Evolutionary conservation across 768 basidiomycete species (phyloP).

Genomic region (Suillus fuscotomentosus): DNA sequence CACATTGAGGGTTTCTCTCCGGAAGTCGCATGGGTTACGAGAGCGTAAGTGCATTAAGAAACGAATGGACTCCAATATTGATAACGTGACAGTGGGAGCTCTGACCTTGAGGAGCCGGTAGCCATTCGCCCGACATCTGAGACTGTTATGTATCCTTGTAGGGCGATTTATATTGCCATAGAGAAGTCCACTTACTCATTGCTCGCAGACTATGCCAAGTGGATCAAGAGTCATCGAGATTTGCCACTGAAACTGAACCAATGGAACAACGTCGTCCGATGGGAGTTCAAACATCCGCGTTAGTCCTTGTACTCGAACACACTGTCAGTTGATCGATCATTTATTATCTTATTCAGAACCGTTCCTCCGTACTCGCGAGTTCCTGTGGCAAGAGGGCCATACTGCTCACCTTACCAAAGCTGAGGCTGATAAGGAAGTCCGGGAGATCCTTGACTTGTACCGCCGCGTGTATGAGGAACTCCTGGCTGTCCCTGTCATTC

Average conservation of each 20-base stretch:
- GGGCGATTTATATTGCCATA: constrained; percentile 24
- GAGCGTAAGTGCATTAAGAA: constrained; percentile 62
- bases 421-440: constrained; percentile 91
- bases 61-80: not conserved
- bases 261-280: constrained; percentile 99
- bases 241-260: constrained; percentile 96
- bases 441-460: constrained; percentile 93
- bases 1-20: constrained; percentile 99
- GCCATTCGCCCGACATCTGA: constrained; percentile 98
- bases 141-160: constrained; percentile 99
- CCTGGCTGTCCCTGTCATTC: constrained; percentile 95
- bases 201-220: constrained; percentile 88
- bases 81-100: constrained; percentile 61
- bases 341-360: constrained; percentile 58
- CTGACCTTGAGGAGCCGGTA: constrained; percentile 94
- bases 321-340: constrained; percentile 1
- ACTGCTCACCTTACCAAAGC: constrained; percentile 87
- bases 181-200: not conserved
- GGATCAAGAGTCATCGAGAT: constrained; percentile 97
- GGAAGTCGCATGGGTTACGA: constrained; percentile 99
- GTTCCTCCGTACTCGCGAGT: constrained; percentile 98
- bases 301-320: constrained; percentile 26
- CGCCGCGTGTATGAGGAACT: constrained; percentile 94
- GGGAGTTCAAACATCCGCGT: constrained; percentile 99
- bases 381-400: constrained; percentile 99